A percentile compares a stretch with the other conserved stretches of the same genome.
Conservation (phyloP, 108 stramenopile genomes). For the Cyclotella atomus region DNA sequence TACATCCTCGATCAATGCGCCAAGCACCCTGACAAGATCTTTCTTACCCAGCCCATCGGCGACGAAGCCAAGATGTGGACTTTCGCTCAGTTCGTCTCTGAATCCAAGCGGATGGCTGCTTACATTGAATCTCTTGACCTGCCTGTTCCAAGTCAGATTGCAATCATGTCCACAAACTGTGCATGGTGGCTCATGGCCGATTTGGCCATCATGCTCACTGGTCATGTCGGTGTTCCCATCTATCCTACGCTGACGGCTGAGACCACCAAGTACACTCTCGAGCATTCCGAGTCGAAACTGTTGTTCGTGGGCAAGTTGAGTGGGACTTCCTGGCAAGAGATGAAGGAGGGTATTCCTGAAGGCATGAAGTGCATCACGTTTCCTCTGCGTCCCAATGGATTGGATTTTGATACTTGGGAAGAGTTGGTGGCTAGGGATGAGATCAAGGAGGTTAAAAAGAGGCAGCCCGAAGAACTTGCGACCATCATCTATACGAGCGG, state of each 20-base stretch:
- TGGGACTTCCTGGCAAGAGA: constrained; percentile 69
- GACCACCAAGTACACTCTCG: constrained; percentile 67
- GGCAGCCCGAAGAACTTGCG: constrained; percentile 73
- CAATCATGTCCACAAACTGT: constrained; percentile 80
- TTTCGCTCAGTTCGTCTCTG: constrained; percentile 64
- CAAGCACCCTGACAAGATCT: constrained; percentile 57
- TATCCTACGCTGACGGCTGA: constrained; percentile 79
- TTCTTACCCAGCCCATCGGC: constrained; percentile 79
- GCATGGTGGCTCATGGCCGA: constrained; percentile 83
- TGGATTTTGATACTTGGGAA: constrained; percentile 59
- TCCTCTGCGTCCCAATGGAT: constrained; percentile 64
- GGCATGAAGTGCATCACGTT: constrained; percentile 59
- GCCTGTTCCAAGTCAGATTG: constrained; percentile 57
- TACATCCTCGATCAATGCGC: constrained; percentile 67
- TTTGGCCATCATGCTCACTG: constrained; percentile 72
- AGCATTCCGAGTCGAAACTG: constrained; percentile 76
- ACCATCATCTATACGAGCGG: constrained; percentile 85
- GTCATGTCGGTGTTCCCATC: constrained; percentile 69
- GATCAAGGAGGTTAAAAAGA: constrained; percentile 53
- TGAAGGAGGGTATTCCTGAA: constrained; percentile 73
- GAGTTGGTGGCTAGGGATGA: constrained; percentile 45
- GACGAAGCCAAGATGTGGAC: constrained; percentile 59
- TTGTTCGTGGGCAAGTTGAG: constrained; percentile 82
- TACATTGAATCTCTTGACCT: constrained; percentile 62
- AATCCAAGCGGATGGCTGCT: constrained; percentile 74